These are phyloP conservation scores for Artemisia argyi DNA, from an alignment of 129 eudicot genomes.

Conservation along the genomic window DNA sequence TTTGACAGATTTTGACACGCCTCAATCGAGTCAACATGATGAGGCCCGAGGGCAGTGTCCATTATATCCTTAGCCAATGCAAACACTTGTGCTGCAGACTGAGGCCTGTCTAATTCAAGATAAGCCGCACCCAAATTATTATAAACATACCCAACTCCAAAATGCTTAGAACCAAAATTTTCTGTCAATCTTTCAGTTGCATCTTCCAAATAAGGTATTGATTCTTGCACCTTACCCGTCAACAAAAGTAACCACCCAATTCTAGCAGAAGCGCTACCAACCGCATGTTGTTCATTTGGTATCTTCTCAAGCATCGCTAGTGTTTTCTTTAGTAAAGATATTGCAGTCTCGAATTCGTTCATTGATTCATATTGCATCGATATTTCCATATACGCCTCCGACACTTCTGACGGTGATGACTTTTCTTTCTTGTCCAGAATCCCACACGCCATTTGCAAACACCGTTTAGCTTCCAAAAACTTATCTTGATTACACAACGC, in stretches of 20 bases:
- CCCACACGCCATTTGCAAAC: constrained; percentile 70
- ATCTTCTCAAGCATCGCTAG: constrained; percentile 70
- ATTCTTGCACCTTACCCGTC: constrained; percentile 71
- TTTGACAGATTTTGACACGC: constrained; percentile 90
- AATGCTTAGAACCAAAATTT: constrained; percentile 86
- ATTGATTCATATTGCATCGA: constrained; percentile 82
- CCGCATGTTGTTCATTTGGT: constrained; percentile 84
- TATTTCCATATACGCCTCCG: constrained; percentile 79
- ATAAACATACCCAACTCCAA: constrained; percentile 81
- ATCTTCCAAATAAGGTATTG: constrained; percentile 84
- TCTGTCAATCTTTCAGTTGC: constrained; percentile 83
- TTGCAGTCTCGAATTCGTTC: constrained; percentile 81
- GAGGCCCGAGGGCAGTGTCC: constrained; percentile 87
- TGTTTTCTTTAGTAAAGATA: constrained; percentile 72
- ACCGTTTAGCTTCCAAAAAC: constrained; percentile 62
- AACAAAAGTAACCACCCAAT: constrained; percentile 82
- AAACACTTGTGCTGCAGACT: constrained; percentile 93
- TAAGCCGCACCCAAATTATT: constrained; percentile 89
- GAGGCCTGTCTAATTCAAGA: constrained; percentile 80
- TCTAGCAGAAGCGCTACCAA: constrained; percentile 81
- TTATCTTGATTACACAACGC: constrained; percentile 77
- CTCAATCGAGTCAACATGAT: constrained; percentile 80
- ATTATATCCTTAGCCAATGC: constrained; percentile 86
- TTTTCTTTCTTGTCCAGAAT: constrained; percentile 61
- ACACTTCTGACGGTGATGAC: constrained; percentile 49